phyloP scores from a whole-genome alignment of 129 eudicot genomes.

The Pittosporum tobira region DNA sequence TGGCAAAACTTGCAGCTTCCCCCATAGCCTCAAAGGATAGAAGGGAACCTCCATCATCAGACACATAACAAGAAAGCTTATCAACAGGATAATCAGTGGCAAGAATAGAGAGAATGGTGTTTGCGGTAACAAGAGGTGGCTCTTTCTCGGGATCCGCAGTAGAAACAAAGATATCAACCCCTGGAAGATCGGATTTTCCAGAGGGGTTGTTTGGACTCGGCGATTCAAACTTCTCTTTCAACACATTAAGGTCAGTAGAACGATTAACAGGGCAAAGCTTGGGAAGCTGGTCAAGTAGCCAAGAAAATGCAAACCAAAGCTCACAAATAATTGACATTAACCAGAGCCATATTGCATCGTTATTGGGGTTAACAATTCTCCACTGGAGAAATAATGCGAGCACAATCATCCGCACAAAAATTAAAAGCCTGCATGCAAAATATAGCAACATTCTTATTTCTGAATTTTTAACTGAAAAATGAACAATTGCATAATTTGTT shows the following conservation, averaged over 20 bases:
- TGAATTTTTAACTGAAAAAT: too few relatives aligned
- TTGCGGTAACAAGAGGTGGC: conserved; percentile 70
- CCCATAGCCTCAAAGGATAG: conserved; percentile 69
- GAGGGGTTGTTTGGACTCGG: conserved; percentile 48
- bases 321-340: conserved; percentile 53
- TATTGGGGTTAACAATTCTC: conserved; percentile 51
- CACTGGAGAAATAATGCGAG: conserved; percentile 49
- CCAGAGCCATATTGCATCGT: conserved; percentile 69
- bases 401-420: conserved; percentile 41
- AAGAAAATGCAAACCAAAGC: conserved; percentile 61
- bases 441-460: neutral
- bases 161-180: conserved; percentile 57
- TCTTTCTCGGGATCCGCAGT: conserved; percentile 77
- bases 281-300: conserved; percentile 69
- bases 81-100: conserved; percentile 63
- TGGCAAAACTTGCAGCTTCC: conserved; percentile 67
- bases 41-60: conserved; percentile 72
- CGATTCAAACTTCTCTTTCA: conserved; percentile 55
- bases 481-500: too few relatives aligned
- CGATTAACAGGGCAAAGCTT: conserved; percentile 59
- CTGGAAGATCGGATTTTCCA: conserved; percentile 62
- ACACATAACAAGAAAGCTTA: conserved; percentile 56
- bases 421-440: conserved; percentile 33
- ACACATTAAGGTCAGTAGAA: conserved; percentile 42
- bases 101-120: conserved; percentile 56